These are phyloP conservation scores for Agrocybe pediades DNA, from an alignment of 768 basidiomycete species.

Conservation along the genomic window DNA sequence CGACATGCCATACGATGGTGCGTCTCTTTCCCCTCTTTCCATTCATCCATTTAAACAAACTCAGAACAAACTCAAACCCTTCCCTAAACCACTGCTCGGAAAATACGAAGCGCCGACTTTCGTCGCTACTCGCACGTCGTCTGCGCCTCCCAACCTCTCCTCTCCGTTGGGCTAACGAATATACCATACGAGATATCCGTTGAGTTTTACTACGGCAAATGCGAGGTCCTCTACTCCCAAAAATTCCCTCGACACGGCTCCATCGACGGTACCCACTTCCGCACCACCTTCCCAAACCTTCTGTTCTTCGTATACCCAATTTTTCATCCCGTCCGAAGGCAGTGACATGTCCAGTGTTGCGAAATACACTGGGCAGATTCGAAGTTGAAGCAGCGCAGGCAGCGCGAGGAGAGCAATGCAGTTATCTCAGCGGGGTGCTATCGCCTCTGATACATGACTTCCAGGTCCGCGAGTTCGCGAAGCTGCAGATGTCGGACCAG, in stretches of 20 bases:
- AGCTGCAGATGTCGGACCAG: slow-evolving; percentile 94
- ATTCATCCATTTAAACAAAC: background rate
- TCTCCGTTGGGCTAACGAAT: slow-evolving; percentile 96
- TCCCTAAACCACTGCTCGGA: slow-evolving; percentile 67
- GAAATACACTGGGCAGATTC: slow-evolving; percentile 24
- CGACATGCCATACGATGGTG: too few species aligned
- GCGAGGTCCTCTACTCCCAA: slow-evolving; percentile 98
- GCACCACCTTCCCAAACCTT: slow-evolving; percentile 96
- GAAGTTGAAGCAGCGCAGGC: slow-evolving; percentile 38
- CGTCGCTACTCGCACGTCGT: slow-evolving; percentile 97
- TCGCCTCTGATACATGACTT: slow-evolving; percentile 96
- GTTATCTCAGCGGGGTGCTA: slow-evolving; percentile 61
- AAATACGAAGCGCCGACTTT: slow-evolving; percentile 98
- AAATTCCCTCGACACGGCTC: slow-evolving; percentile 96
- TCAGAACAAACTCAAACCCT: too few species aligned
- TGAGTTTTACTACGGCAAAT: slow-evolving; percentile 97
- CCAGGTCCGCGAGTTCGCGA: slow-evolving; percentile 92
- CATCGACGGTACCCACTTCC: slow-evolving; percentile 98
- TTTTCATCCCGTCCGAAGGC: slow-evolving; percentile 64
- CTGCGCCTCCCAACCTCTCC: slow-evolving; percentile 91
- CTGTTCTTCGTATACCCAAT: slow-evolving; percentile 96
- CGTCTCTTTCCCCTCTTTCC: slow-evolving; percentile 4
- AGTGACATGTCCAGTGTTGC: slow-evolving; percentile 10
- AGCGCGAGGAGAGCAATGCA: slow-evolving; percentile 57
- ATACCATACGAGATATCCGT: slow-evolving; percentile 98